Evolutionary conservation across 1,139 yeast genomes (phyloP).

Genomic region (Pichiaceae sp.): DNA sequence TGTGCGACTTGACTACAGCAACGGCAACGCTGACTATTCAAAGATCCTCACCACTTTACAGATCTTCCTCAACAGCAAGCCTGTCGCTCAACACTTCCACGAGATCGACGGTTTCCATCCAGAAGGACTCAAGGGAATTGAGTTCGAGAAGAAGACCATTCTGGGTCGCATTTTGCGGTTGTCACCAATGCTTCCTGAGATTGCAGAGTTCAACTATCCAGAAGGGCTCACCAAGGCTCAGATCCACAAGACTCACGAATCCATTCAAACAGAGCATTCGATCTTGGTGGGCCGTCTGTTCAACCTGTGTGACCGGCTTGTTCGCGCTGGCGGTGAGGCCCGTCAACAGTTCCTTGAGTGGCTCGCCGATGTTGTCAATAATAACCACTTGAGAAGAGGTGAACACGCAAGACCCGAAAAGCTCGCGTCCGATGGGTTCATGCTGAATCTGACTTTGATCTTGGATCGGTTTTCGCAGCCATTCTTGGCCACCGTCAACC

Average conservation of each 20-base stretch:
- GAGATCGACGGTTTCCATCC: conserved; percentile 49
- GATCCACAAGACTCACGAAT: conserved; percentile 39
- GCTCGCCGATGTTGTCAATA: conserved; percentile 65
- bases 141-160: conserved; percentile 53
- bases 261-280: conserved; percentile 53
- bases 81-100: conserved; percentile 54
- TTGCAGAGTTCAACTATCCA: conserved; percentile 37
- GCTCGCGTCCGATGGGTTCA: conserved; percentile 72
- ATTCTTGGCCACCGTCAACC: conserved; percentile 50
- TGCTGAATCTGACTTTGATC: conserved; percentile 66
- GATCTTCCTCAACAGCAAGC: conserved; percentile 49
- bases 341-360: conserved; percentile 56
- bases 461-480: conserved; percentile 74
- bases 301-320: conserved; percentile 59
- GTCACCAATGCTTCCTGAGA: conserved; percentile 59
- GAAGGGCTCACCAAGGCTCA: conserved; percentile 35
- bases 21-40: conserved; percentile 39
- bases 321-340: conserved; percentile 66
- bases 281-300: conserved; percentile 54
- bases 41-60: conserved; percentile 49
- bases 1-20: conserved; percentile 29
- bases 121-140: conserved; percentile 33
- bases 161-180: conserved; percentile 72
- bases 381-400: conserved; percentile 82
- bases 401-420: conserved; percentile 66